Conservation (phyloP, 2,329 filamentous ascomycete species). For the Incumbomyces delicatus region DNA sequence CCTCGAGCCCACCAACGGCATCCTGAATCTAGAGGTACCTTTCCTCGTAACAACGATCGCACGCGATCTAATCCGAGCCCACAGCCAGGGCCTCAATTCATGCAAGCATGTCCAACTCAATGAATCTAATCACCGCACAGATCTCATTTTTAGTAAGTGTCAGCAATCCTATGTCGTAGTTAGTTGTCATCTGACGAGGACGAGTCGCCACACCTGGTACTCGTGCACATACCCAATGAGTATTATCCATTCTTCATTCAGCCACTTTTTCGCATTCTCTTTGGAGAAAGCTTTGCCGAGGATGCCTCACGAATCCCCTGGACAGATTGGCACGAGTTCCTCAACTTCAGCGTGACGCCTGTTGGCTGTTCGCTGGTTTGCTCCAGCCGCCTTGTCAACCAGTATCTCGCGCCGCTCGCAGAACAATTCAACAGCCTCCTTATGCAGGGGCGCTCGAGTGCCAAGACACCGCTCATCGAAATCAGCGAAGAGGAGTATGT, state of each 20-base stretch:
- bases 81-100: too few species aligned
- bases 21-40: not conserved
- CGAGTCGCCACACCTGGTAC: conserved; percentile 75
- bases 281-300: conserved; percentile 48
- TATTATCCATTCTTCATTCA: conserved; percentile 72
- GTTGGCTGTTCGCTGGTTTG: conserved; percentile 91
- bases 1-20: too few species aligned
- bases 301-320: conserved; percentile 26
- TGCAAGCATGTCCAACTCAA: conserved; percentile 16
- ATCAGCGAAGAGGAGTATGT: conserved; percentile 78
- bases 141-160: conserved; percentile 21
- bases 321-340: conserved; percentile 60
- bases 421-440: conserved; percentile 46
- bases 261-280: conserved; percentile 73
- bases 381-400: conserved; percentile 60
- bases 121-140: conserved; percentile 22
- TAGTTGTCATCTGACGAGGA: not conserved
- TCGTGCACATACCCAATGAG: conserved; percentile 81
- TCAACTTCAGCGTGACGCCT: conserved; percentile 88
- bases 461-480: conserved; percentile 41
- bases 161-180: not conserved
- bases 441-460: conserved; percentile 21
- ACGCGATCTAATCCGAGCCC: too few species aligned
- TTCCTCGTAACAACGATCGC: not conserved
- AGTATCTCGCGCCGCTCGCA: conserved; percentile 66